Conservation (phyloP, 352 stramenopile genomes). For the Phytophthora foliorum region DNA sequence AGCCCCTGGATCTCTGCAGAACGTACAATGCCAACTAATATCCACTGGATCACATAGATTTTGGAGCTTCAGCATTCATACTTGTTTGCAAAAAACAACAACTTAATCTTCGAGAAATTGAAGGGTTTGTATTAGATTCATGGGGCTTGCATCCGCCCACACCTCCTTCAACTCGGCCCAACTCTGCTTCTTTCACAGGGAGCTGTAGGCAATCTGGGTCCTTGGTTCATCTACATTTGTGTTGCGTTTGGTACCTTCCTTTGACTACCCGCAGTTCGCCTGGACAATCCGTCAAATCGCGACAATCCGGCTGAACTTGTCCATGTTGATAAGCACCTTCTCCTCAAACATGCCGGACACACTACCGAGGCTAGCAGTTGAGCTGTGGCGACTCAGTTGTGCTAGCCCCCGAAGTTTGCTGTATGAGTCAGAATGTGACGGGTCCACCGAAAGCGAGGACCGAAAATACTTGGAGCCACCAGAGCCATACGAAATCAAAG, state of each 20-base stretch:
- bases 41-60: too few species aligned
- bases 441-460: constrained; percentile 24
- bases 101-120: too few species aligned
- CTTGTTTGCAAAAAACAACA: too few species aligned
- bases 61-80: too few species aligned
- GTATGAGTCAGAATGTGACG: constrained; percentile 28
- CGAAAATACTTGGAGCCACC: constrained; percentile 22
- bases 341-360: constrained; percentile 22
- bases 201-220: neutral
- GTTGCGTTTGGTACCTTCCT: constrained; percentile 12
- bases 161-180: constrained; percentile 4
- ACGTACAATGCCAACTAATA: too few species aligned
- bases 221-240: constrained; percentile 1
- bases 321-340: constrained; percentile 34
- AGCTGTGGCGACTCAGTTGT: constrained; percentile 37
- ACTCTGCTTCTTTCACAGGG: constrained; percentile 16
- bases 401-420: constrained; percentile 31
- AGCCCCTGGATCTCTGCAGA: too few species aligned
- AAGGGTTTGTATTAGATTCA: neutral
- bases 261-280: constrained; percentile 5
- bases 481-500: constrained; percentile 11
- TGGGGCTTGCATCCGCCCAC: constrained; percentile 5
- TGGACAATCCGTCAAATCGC: neutral
- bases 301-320: constrained; percentile 10
- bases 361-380: constrained; percentile 19